Base-by-base conservation (phyloP, 2,329 filamentous ascomycete genomes). In the Fusarium odoratissimum region DNA sequence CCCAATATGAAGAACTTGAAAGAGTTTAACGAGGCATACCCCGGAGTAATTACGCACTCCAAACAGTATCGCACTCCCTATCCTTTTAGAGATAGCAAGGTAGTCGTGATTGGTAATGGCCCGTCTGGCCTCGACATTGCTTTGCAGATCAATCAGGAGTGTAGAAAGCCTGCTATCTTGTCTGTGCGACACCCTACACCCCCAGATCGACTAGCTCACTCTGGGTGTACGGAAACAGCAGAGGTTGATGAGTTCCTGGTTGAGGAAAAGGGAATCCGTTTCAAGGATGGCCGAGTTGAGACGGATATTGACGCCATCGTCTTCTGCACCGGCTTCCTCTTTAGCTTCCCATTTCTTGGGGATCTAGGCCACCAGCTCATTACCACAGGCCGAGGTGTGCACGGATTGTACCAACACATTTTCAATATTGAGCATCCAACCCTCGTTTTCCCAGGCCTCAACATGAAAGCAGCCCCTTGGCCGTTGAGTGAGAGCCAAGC, bases 261-360 rank as follows among this genome's bases (percentile, higher is more conserved):
- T 0, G 81, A 86, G 7, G 83, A 87, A 57, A 86, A 90, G 69
- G 90, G 88, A 6, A 86, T 96, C 4, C 84, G 87, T 37, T 93
- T 97, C 71, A 85, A 86, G 44, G 87, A 94, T 76, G 92, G 92
- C 5, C 85, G 85, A 0, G 78, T 91, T 14, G 92, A 94, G 77
- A 83, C 83, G 6, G 84, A 91, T 38, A 82, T 98, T 62, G 95
- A 98, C 77, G 88, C 90, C 3, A 84, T 98, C 10, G 80, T 98
- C 33, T 98, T 95, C 81, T 95, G 93, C 80, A 98, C 95, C 0
- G 95, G 95, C 1, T 98, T 97, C 77, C 89, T 97, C 63, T 97
- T 93, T 82, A 91, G 91, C 9, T 93, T 92, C 64, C 94, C 95
- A 0, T 98, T 97, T 77, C 79, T 92, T 8, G 79, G 80, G 17